Base-by-base conservation (phyloP, 1,284 basidiomycete species). In the Tilletiopsis washingtonensis region DNA sequence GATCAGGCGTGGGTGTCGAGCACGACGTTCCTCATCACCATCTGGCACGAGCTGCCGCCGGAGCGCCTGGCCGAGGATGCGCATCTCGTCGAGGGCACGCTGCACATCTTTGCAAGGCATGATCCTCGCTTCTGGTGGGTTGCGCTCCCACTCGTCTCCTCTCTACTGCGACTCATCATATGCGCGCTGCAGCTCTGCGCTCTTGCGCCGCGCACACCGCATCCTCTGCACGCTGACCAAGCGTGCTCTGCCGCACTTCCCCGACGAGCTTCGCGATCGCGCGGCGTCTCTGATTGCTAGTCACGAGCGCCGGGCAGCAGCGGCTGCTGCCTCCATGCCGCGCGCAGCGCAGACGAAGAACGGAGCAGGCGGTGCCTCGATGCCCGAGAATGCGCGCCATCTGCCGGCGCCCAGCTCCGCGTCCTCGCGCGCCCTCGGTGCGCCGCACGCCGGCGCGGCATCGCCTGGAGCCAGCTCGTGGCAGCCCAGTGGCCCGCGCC, bases 11-110 rank as follows among this genome's bases (percentile, higher is more conserved):
- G 65, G 41, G 59, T 66, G 59, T 57, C 54, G 43, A 58, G 64
- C 15, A 57, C 62, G 4, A 68, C 65, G 1, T 68, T 68, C 53
- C 60, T 68, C 56, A 61, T 68, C 48, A 68, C 65, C 5, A 59
- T 68, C 2, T 68, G 65, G 65, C 64, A 68, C 49, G 55, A 56
- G 23, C 54, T 54, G n/a, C 56, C 40, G 9, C 59, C 56, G 11
- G 46, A 48, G 40, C 26, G 27, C 14, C 47, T 61, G 36, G 53
- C 58, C 27, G 53, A 56, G 29, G 65, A 68, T 44, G 57, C 58
- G 25, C 53, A 60, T 27, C 49, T 68, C 43, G 51, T 68, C 21
- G 63, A 66, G 39, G 55, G 51, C n/a, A 56, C 61, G 24, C 52
- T 66, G 44, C 47, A 54, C 23, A 61, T 61, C 38, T 40, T 43